Base-by-base conservation (phyloP, 2,329 filamentous ascomycete species). In the Cyclaneusma minus region DNA sequence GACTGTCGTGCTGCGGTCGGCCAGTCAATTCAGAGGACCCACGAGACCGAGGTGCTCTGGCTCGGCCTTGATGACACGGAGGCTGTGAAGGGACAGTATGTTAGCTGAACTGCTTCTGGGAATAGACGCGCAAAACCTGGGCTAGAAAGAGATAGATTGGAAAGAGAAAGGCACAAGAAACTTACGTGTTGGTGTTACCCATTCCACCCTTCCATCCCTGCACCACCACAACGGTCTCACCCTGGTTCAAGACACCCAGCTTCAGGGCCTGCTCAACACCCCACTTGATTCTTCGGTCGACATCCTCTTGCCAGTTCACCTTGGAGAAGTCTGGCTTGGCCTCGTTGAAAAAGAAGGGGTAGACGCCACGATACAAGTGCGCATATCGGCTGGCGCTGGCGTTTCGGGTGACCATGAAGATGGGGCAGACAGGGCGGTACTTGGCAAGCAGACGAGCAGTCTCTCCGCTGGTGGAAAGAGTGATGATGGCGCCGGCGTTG, bases 321-420 rank as follows among this genome's bases (percentile, higher is more conserved):
- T 78, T 70, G 52, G 67, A 69, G 59, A 95, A 98, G 62, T 98
- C 83, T 43, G 89, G 89, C 74, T 95, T 95, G 45, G 62, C 58
- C 63, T 93, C 80, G 28, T 77, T 70, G 68, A 94, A 95, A 47
- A 79, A 66, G 78, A 98, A 98, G 32, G 89, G 89, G 53, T 94
- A 98, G 35, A 98, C 87, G 44, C 89, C 89, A 50, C 89, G 87
- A 64, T 94, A 95, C 53, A 98, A 60, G 56, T 98, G 89, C 40
- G 74, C 79, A 57, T 89, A 95, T 58, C 89, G 70, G 33, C 84
- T 79, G 27, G 89, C 82, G 39, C 68, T 72, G 25, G 72, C 59
- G 53, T 79, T 93, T 45, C 89, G 78, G 38, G 87, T 93, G 38
- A 98, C 81, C 87, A 95, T 95, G 66, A 98, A 87, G 61, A 98